These are phyloP conservation scores for Lecanosticta acicola DNA, from an alignment of 2,329 filamentous ascomycete genomes.

Conservation along the genomic window DNA sequence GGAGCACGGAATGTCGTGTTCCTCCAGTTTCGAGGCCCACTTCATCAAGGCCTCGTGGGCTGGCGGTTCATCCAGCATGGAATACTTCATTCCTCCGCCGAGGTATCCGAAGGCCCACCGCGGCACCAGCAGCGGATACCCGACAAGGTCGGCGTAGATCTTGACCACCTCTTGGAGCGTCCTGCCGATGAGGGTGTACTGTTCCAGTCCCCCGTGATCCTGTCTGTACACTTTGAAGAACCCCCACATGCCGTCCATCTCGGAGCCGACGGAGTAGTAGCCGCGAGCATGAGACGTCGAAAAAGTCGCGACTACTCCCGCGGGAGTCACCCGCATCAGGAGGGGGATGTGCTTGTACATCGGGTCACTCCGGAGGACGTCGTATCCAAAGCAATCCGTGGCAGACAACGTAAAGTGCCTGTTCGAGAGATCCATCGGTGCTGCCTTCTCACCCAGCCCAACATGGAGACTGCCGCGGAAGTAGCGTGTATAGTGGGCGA, in stretches of 20 bases:
- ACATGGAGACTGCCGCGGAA: conserved; percentile 60
- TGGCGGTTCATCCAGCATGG: conserved; percentile 52
- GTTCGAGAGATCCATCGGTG: conserved; percentile 65
- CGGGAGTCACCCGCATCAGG: conserved; percentile 60
- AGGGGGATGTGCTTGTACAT: conserved; percentile 72
- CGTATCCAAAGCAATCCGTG: conserved; percentile 69
- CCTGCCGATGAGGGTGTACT: conserved; percentile 62
- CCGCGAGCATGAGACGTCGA: conserved; percentile 61
- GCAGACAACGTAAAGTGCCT: conserved; percentile 61
- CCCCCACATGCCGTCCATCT: conserved; percentile 72
- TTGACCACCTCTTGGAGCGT: conserved; percentile 61
- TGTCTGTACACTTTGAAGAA: conserved; percentile 69
- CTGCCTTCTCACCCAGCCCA: conserved; percentile 66
- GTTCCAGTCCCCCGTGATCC: conserved; percentile 64
- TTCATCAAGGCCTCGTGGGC: conserved; percentile 54
- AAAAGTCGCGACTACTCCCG: conserved; percentile 62
- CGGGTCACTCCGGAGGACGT: conserved; percentile 64
- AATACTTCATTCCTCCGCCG: conserved; percentile 61
- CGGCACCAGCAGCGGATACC: conserved; percentile 62
- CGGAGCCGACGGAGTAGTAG: conserved; percentile 61
- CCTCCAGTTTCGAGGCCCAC: conserved; percentile 56
- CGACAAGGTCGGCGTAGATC: conserved; percentile 62
- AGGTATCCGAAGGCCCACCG: conserved; percentile 70
- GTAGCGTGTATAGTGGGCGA: conserved; percentile 61
- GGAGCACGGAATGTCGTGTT: conserved; percentile 64